Conservation (phyloP, 495 filamentous ascomycete genomes). For the Lasiosphaeria ovina region DNA sequence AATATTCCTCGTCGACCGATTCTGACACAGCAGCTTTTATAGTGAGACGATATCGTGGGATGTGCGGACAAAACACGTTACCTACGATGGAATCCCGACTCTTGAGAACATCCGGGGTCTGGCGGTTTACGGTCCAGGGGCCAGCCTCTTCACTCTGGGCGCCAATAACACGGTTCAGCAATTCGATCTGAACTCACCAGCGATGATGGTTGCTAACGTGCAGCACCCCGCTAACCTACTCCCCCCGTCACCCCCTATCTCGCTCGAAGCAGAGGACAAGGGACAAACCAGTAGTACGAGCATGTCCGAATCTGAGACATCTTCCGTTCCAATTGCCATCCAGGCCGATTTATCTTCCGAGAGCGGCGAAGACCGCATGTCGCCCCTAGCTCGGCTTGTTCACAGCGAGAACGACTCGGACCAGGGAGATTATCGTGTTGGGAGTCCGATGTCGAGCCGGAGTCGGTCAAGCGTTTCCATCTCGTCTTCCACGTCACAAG, state of each 20-base stretch:
- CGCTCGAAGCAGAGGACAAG: slow-evolving; percentile 62
- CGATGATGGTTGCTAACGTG: slow-evolving; percentile 72
- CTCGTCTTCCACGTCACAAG: slow-evolving; percentile 49
- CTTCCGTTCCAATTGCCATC: slow-evolving; percentile 46
- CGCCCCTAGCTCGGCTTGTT: slow-evolving; percentile 64
- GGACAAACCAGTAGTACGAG: slow-evolving; percentile 31
- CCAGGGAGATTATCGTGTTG: slow-evolving; percentile 56
- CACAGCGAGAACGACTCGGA: slow-evolving; percentile 51
- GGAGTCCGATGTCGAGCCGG: slow-evolving; percentile 61
- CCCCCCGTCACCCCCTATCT: slow-evolving; percentile 75
- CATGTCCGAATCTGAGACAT: slow-evolving; percentile 42
- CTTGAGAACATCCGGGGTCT: slow-evolving; percentile 77
- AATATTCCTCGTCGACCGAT: background rate
- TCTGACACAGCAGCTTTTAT: slow-evolving; percentile 2
- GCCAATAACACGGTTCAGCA: slow-evolving; percentile 88
- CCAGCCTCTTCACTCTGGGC: slow-evolving; percentile 88
- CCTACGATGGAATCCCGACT: slow-evolving; percentile 83
- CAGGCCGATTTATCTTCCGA: slow-evolving; percentile 56
- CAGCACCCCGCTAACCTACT: slow-evolving; percentile 75
- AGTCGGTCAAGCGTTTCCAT: slow-evolving; percentile 64
- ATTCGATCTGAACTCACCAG: slow-evolving; percentile 82
- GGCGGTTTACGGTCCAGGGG: slow-evolving; percentile 83
- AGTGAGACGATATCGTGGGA: slow-evolving; percentile 95
- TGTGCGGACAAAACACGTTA: slow-evolving; percentile 92
- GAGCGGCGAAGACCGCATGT: slow-evolving; percentile 64